Evolutionary conservation across 495 filamentous ascomycete genomes (phyloP).

Genomic region (Friedmanniomyces simplex): DNA sequence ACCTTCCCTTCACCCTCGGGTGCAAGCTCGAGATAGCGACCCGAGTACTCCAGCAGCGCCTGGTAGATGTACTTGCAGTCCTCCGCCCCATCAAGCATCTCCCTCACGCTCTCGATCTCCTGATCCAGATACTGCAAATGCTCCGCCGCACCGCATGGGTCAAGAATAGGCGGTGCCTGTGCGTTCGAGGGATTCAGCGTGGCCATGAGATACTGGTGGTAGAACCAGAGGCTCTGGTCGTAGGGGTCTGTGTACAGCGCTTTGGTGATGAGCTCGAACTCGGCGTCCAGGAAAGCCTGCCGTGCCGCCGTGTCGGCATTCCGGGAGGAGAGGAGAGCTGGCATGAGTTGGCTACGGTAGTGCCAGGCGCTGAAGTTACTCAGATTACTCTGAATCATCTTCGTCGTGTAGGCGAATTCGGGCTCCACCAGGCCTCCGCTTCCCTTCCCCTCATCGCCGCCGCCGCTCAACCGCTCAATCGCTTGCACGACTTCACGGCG

Average conservation of each 20-base stretch:
- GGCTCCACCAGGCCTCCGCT: slow-evolving; percentile 52
- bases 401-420: slow-evolving; percentile 82
- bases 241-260: slow-evolving; percentile 78
- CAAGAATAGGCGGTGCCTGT: slow-evolving; percentile 49
- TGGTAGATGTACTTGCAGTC: slow-evolving; percentile 38
- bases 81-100: slow-evolving; percentile 55
- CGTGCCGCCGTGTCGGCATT: slow-evolving; percentile 51
- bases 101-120: slow-evolving; percentile 38
- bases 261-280: slow-evolving; percentile 62
- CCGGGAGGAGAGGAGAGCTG: slow-evolving; percentile 59
- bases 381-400: slow-evolving; percentile 70
- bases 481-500: slow-evolving; percentile 60
- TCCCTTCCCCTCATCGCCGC: not conserved
- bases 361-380: slow-evolving; percentile 99
- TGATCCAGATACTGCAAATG: slow-evolving; percentile 24
- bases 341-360: slow-evolving; percentile 71
- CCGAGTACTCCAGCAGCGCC: slow-evolving; percentile 25
- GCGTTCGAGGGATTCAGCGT: slow-evolving; percentile 34
- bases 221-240: slow-evolving; percentile 93
- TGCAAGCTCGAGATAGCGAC: slow-evolving; percentile 11
- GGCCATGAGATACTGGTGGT: slow-evolving; percentile 73
- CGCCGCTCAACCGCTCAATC: slow-evolving; percentile 44
- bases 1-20: slow-evolving; percentile 20
- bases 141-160: slow-evolving; percentile 34
- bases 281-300: slow-evolving; percentile 53